These are phyloP conservation scores for Ogataea pini DNA, from an alignment of 805 yeast genomes.

Conservation along the genomic window DNA sequence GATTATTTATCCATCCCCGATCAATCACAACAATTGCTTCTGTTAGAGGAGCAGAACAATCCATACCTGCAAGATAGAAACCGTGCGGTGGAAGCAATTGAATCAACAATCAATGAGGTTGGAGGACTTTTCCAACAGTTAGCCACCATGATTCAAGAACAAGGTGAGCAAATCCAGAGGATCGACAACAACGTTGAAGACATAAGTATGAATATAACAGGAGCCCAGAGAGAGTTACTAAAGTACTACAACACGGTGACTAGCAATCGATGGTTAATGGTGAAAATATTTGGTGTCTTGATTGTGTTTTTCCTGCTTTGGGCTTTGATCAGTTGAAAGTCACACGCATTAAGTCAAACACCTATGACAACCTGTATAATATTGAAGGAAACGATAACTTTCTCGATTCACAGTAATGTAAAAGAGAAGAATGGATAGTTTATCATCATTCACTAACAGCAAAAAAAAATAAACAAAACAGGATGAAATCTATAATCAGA, in stretches of 20 bases:
- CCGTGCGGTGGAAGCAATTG: conserved; percentile 93
- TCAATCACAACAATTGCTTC: conserved; percentile 78
- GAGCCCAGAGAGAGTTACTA: conserved; percentile 91
- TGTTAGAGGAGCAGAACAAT: conserved; percentile 81
- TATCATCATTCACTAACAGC: background rate
- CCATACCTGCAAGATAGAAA: conserved; percentile 80
- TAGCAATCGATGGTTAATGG: conserved; percentile 88
- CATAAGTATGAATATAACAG: conserved; percentile 81
- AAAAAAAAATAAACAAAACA: background rate
- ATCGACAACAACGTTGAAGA: conserved; percentile 96
- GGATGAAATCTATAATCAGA: background rate
- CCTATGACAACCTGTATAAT: background rate
- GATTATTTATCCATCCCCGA: conserved; percentile 71
- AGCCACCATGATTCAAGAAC: conserved; percentile 97
- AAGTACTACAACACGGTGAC: conserved; percentile 87
- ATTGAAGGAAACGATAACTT: background rate
- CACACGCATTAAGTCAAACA: no score
- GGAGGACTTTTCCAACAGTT: conserved; percentile 92
- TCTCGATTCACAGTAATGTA: background rate
- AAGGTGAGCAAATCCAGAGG: conserved; percentile 93
- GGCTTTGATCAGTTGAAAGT: conserved; percentile 74
- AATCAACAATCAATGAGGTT: conserved; percentile 94
- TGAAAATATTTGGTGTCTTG: conserved; percentile 84
- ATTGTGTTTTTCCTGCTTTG: conserved; percentile 73
- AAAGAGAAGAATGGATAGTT: background rate